A percentile compares a stretch with the other conserved stretches of the same genome.
Evolutionary conservation across 2,329 filamentous ascomycete genomes (phyloP).

Genomic region (Botryotinia calthae): DNA sequence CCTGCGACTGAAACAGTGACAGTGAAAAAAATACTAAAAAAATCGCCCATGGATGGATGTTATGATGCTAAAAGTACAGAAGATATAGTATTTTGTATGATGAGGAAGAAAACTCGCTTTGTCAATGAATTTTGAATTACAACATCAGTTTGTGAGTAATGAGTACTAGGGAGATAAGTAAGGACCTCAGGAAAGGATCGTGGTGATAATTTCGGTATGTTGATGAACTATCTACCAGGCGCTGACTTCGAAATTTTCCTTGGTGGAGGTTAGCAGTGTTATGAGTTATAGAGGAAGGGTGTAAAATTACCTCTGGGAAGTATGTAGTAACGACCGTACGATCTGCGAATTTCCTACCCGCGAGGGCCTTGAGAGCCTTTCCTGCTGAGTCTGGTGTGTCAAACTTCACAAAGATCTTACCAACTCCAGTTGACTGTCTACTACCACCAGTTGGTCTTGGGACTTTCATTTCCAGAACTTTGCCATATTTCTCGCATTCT

Average conservation of each 20-base stretch:
- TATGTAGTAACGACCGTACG: slow-evolving; percentile 95
- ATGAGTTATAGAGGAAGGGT: not conserved
- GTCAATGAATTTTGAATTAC: not conserved
- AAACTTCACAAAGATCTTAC: slow-evolving; percentile 98
- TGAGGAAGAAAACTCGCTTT: not conserved
- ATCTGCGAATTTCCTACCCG: slow-evolving; percentile 93
- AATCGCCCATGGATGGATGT: not conserved
- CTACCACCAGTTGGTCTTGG: slow-evolving; percentile 81
- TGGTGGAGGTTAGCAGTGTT: slow-evolving; percentile 38
- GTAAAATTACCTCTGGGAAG: slow-evolving; percentile 73
- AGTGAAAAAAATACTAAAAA: not conserved
- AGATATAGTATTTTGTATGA: not conserved
- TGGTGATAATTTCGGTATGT: not conserved
- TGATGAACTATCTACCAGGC: slow-evolving; percentile 36
- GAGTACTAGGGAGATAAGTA: not conserved
- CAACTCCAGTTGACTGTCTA: slow-evolving; percentile 82
- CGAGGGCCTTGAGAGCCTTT: slow-evolving; percentile 83
- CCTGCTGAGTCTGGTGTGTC: slow-evolving; percentile 73
- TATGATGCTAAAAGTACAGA: slow-evolving; percentile 15
- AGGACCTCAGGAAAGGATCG: not conserved
- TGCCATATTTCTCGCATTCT: slow-evolving; percentile 89
- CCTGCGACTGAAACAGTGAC: not conserved
- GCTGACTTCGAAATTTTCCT: slow-evolving; percentile 82
- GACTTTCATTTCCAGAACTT: slow-evolving; percentile 84
- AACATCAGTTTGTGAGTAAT: slow-evolving; percentile 4